Conservation (phyloP, 164 flowering plant species). For the Stephania japonica region DNA sequence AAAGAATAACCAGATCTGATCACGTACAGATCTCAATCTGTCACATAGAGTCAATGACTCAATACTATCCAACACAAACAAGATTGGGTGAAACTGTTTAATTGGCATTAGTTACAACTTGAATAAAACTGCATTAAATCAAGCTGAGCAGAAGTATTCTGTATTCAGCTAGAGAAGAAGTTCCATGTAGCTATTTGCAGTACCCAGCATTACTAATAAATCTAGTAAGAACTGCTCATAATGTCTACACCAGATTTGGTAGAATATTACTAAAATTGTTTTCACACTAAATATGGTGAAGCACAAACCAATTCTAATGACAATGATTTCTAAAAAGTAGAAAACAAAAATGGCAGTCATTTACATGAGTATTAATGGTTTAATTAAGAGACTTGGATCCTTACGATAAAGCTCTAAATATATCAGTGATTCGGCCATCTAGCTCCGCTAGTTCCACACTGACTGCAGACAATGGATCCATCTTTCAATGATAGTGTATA, state of each 20-base stretch:
- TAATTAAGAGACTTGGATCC: conserved; percentile 15
- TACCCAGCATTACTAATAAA: background rate
- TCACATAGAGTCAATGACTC: background rate
- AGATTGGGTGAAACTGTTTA: background rate
- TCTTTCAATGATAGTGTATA: conserved; percentile 9
- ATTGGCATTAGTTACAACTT: background rate
- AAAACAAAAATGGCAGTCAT: background rate
- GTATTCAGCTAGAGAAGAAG: background rate
- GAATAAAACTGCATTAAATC: background rate
- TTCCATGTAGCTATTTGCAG: background rate
- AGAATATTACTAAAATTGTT: background rate
- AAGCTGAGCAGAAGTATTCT: background rate
- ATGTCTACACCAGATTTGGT: background rate
- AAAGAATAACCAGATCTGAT: background rate
- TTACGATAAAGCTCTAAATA: conserved; percentile 88
- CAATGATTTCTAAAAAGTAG: background rate
- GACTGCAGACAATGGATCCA: conserved; percentile 55
- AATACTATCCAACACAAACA: background rate
- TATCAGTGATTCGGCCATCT: conserved; percentile 75
- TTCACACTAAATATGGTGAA: background rate
- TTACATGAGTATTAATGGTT: background rate
- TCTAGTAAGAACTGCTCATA: background rate
- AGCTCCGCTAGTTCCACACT: conserved; percentile 85
- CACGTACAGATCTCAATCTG: background rate
- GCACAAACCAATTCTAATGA: background rate